Evolutionary conservation across 768 basidiomycete species (phyloP), one percentile per base, ranked within the genome.

Genomic region (Plicaturopsis crispa): DNA sequence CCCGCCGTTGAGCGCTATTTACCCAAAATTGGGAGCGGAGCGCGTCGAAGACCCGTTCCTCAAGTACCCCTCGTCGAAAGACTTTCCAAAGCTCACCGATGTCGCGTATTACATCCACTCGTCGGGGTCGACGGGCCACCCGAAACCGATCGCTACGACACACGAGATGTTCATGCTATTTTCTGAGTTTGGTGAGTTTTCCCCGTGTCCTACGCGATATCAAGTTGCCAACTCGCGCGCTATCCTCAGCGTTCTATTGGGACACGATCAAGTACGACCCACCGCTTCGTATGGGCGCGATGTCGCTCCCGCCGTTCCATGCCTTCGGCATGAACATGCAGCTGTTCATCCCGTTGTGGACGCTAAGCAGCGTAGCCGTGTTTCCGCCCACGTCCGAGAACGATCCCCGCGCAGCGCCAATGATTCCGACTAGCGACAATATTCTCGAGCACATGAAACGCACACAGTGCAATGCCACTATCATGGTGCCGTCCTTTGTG

Each of bases 351-450:
- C 51, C 50, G 11, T 19, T 52, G 5, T 36, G 44, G 4, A 38
- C 35, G 8, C 32, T 55, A 6, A 14, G 39, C 8, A 46, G 49
- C 1, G 18, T 45, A 4, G 45, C 49, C 12, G 36, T 62, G 3
- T 59, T 57, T 42, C 39, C 60, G 5, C 61, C 61, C 1, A 52
- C 48, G 1, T 38, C 54, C 1, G 37, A 36, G n/a, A n/a, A 33
- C 6, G 48, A 58, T 38, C 53, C 46, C 2, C 36, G 33, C 0
- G 51, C 44, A 0, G 31, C 49, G 10, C 58, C 54, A 4, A 28
- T 53, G 16, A 33, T 54, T 1, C 46, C 52, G 3, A 51, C 51
- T 6, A 2, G 46, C 1, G 39, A 56, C 5, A 56, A 47, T 16
- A 39, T 48, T 11, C 39, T 62, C 10, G 43, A 60, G 7, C 35